Percentiles rank a stretch among this genome's conserved stretches.
These are phyloP conservation scores for Pyricularia sp. DNA, from an alignment of 2,329 filamentous ascomycete genomes.

Conservation along the genomic window DNA sequence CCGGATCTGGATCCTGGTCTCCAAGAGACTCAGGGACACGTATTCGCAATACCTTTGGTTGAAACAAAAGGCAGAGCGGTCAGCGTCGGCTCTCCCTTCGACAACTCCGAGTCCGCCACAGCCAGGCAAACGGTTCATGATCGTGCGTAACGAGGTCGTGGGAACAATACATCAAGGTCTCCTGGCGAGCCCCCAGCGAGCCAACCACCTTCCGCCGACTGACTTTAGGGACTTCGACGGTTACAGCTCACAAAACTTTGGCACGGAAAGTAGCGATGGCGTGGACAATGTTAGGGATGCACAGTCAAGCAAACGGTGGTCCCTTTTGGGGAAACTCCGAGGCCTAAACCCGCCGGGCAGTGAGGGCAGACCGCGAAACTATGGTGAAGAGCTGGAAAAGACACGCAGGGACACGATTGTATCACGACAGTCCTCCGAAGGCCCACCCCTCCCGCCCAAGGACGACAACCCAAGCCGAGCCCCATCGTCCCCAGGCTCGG, in stretches of 20 bases:
- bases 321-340: conserved; percentile 54
- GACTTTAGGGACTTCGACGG: conserved; percentile 12
- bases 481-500: conserved; percentile 33
- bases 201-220: conserved; percentile 8
- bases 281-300: conserved; percentile 19
- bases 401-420: conserved; percentile 40
- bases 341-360: conserved; percentile 25
- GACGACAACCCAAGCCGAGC: conserved; percentile 18
- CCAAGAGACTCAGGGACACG: conserved; percentile 56
- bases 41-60: conserved; percentile 78
- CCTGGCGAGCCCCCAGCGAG: conserved; percentile 10
- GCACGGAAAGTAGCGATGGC: conserved; percentile 3
- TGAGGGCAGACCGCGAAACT: conserved; percentile 16
- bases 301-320: conserved; percentile 50
- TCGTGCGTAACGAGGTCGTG: conserved; percentile 68
- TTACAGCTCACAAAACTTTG: not conserved
- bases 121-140: conserved; percentile 77
- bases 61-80: conserved; percentile 53
- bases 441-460: conserved; percentile 27
- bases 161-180: conserved; percentile 36
- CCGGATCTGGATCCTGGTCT: conserved; percentile 60
- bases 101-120: conserved; percentile 78
- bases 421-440: conserved; percentile 19
- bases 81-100: conserved; percentile 50
- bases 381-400: conserved; percentile 38